Evolutionary conservation across 495 filamentous ascomycete genomes (phyloP).

Genomic region (Rhypophila decipiens): DNA sequence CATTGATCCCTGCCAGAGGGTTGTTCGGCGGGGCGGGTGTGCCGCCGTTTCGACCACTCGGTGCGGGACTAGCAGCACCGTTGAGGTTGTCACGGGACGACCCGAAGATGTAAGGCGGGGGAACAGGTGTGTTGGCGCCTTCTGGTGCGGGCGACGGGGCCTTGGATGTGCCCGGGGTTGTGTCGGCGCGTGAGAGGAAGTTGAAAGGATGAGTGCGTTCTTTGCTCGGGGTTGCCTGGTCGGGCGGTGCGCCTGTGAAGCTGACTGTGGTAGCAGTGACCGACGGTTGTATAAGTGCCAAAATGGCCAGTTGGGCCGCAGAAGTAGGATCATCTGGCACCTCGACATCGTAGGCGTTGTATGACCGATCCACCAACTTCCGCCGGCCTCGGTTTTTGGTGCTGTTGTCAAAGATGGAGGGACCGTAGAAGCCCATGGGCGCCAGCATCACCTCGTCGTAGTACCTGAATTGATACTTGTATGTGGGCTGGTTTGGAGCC

Average conservation of each 20-base stretch:
- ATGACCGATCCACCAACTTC: conserved; percentile 73
- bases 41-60: conserved; percentile 40
- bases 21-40: conserved; percentile 37
- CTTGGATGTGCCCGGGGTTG: conserved; percentile 74
- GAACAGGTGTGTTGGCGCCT: conserved; percentile 59
- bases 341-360: conserved; percentile 83
- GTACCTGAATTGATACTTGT: conserved; percentile 87
- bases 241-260: conserved; percentile 27
- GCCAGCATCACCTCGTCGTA: conserved; percentile 92
- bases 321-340: conserved; percentile 84
- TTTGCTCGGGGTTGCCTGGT: conserved; percentile 47
- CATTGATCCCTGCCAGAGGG: conserved; percentile 5
- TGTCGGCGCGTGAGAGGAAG: conserved; percentile 52
- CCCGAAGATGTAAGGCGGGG: conserved; percentile 47
- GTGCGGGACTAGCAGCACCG: conserved; percentile 38
- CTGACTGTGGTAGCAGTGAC: conserved; percentile 33
- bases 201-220: conserved; percentile 47
- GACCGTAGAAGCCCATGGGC: conserved; percentile 84
- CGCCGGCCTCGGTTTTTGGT: conserved; percentile 71
- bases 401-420: conserved; percentile 73
- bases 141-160: conserved; percentile 85
- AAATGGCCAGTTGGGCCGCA: conserved; percentile 72
- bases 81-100: conserved; percentile 35
- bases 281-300: conserved; percentile 60
- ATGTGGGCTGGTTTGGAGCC: conserved; percentile 77